Evolutionary conservation across 2,329 filamentous ascomycete genomes (phyloP), one percentile per base, ranked within the genome.

Genomic region (Claviceps maximensis): DNA sequence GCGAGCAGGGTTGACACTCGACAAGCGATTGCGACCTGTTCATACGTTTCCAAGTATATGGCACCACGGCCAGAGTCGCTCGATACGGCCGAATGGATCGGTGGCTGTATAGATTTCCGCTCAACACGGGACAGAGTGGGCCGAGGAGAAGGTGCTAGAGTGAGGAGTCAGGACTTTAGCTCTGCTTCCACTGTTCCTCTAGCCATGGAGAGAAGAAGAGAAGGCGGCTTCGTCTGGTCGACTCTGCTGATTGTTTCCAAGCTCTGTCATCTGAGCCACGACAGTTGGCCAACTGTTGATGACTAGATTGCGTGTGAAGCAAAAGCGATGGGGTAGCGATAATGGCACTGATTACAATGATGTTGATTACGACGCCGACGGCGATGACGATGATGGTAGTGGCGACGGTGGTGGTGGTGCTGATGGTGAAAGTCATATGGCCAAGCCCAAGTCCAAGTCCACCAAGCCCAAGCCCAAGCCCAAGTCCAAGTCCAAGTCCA

Each of bases 1-100:
- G 38, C 46, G 46, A 46, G 36, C 10, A 46, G 38, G 41, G 21
- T 53, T 49, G 47, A 47, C 46, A 38, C 31, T 53, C 46, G 47
- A 47, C 46, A 38, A 44, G 33, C 48, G 33, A 47, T 47, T 36
- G 40, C 51, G n/a, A 29, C 48, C n/a, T 48, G 6, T 27, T 17
- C 42, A n/a, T n/a, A n/a, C n/a, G 33, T 4, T 31, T 46, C 45
- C 23, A 47, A 44, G 33, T 42, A 50, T 29, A 29, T 19, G 33
- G 17, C 31, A 40, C 38, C 21, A 47, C 31, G 38, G 29, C 19
- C 52, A 47, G 44, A 42, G 48, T n/a, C 48, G 27, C 12, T 42
- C 33, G 42, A 54, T 42, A 50, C 38, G 17, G 31, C 23, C n/a
- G 13, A 23, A 12, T 29, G 13, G 13, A 13, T 41, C 17, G 27